Base-by-base conservation (phyloP, 495 filamentous ascomycete species). In the Elaphomyces granulatus region DNA sequence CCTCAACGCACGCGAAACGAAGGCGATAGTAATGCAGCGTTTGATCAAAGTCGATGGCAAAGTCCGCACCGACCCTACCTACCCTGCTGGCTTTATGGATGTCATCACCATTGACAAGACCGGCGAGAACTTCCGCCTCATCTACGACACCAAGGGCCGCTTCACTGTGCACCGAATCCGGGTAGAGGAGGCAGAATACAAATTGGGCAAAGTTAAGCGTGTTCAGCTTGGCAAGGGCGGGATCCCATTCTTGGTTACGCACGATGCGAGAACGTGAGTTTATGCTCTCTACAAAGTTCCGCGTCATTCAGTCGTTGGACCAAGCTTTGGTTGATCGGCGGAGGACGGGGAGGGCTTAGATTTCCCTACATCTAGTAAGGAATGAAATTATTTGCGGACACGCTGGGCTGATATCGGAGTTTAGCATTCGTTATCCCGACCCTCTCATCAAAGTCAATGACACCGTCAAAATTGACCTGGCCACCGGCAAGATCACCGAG, bases 191-290 rank as follows among this genome's bases (percentile, higher is more conserved):
- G 87, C 90, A 50, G 76, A 81, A 72, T 98, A 92, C 81, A 98
- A 98, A 81, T 75, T 98, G 46, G 86, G 86, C 70, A 98, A 96
- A 75, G 92, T 96, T 73, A 95, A 94, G 83, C 76, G 87, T 52
- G 90, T 96, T 32, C 92, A 98, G 74, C 78, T 98, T 55, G 92
- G 90, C 75, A 85, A 83, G 66, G 92, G 90, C 70, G 90, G 88
- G 70, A 90, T 98, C 76, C 90, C 90, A 83, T 96, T 93, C 84
- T 94, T 95, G 83, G 90, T 96, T 82, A 96, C 92, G 84, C 92
- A 96, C 79, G 90, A 98, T 85, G 90, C 92, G 70, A 78, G 90
- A 83, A 98, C 92, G 87, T 95, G 71, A 90, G 87, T 82, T 64
- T 77, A 77, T 48, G 51, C 62, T 60, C 60, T 61, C 56, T 49